phyloP scores from a whole-genome alignment of 805 yeast species.

The Teunomyces stri region DNA sequence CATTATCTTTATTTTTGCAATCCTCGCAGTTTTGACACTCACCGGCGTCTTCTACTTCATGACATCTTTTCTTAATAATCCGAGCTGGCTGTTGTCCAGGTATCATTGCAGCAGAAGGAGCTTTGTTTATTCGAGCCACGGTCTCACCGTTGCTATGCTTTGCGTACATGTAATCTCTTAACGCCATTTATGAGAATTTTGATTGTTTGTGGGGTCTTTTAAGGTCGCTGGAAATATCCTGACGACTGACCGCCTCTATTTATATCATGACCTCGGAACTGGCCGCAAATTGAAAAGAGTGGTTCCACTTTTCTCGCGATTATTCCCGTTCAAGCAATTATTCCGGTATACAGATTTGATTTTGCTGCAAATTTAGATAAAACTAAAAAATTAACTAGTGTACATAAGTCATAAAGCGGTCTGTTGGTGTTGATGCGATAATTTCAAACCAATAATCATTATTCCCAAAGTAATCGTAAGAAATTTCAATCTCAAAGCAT shows the following conservation, averaged over 20 bases:
- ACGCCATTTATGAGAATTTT: slow-evolving; percentile 27
- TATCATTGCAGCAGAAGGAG: not conserved
- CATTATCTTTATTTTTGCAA: slow-evolving; percentile 20
- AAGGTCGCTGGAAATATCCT: not conserved
- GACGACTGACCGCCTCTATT: not conserved
- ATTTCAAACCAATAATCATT: slow-evolving; percentile 36
- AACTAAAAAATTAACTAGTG: not conserved
- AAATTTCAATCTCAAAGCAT: slow-evolving; percentile 40
- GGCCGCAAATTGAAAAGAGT: slow-evolving; percentile 5
- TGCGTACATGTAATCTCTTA: slow-evolving; percentile 41
- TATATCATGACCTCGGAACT: not conserved
- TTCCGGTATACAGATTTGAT: not conserved
- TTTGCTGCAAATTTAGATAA: slow-evolving; percentile 1
- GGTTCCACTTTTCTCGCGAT: slow-evolving; percentile 11
- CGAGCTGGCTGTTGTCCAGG: slow-evolving; percentile 1
- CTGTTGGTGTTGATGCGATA: slow-evolving; percentile 23
- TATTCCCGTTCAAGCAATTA: not conserved
- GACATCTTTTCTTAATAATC: not conserved
- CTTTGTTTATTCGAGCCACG: slow-evolving; percentile 11
- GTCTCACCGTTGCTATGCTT: slow-evolving; percentile 29
- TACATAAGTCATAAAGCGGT: not conserved
- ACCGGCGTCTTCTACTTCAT: slow-evolving; percentile 20
- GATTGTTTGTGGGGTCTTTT: not conserved
- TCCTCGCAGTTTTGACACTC: slow-evolving; percentile 30
- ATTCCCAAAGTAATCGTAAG: slow-evolving; percentile 43